Percentiles rank a stretch among this genome's conserved stretches.
Evolutionary conservation across 768 basidiomycete genomes (phyloP).

Genomic region (Paxillus ammoniavirescens): DNA sequence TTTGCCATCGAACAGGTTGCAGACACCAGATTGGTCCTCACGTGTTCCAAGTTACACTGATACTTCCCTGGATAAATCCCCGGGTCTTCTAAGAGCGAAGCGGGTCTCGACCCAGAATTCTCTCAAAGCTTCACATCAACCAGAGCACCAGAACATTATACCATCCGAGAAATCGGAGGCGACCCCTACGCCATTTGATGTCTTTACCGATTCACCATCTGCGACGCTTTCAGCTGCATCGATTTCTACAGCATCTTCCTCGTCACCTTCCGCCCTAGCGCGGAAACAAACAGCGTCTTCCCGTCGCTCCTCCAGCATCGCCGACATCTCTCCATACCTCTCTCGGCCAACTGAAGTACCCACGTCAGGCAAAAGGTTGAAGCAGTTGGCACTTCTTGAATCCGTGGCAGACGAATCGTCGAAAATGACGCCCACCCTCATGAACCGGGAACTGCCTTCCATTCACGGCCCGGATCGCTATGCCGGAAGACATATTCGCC

Average conservation of each 20-base stretch:
- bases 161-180: slow-evolving; percentile 1
- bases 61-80: slow-evolving; percentile 5
- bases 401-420: slow-evolving; percentile 73
- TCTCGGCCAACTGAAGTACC: slow-evolving; percentile 52
- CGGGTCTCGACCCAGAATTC: slow-evolving; percentile 1
- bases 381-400: slow-evolving; percentile 70
- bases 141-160: neutral
- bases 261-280: slow-evolving; percentile 11
- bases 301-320: slow-evolving; percentile 45
- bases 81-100: slow-evolving; percentile 4
- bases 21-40: slow-evolving; percentile 33
- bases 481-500: slow-evolving; percentile 11
- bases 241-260: slow-evolving; percentile 7
- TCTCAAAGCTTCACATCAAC: slow-evolving; percentile 4
- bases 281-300: slow-evolving; percentile 25
- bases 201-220: slow-evolving; percentile 10
- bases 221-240: neutral
- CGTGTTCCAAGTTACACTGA: slow-evolving; percentile 25
- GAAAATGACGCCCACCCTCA: slow-evolving; percentile 48
- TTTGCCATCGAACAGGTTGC: slow-evolving; percentile 13
- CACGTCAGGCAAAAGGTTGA: slow-evolving; percentile 59
- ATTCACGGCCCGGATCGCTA: slow-evolving; percentile 1
- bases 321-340: slow-evolving; percentile 72
- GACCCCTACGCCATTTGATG: neutral
- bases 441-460: slow-evolving; percentile 23